These are phyloP conservation scores for Amylostereum chailletii DNA, from an alignment of 1,284 basidiomycete genomes.

Conservation along the genomic window DNA sequence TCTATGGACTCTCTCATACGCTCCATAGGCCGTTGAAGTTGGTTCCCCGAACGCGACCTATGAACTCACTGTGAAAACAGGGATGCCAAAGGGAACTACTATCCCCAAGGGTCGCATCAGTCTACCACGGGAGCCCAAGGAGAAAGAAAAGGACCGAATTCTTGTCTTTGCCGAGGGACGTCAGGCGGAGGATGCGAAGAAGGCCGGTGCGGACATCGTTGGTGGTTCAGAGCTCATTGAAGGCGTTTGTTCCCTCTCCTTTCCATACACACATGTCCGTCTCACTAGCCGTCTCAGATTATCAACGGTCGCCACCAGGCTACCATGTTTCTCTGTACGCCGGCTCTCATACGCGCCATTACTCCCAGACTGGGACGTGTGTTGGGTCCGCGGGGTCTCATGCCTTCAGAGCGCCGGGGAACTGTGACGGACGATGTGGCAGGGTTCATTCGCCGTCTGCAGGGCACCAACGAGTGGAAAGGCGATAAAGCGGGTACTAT, in stretches of 20 bases:
- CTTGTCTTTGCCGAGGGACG: constrained; percentile 84
- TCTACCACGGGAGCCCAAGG: constrained; percentile 69
- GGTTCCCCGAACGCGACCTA: constrained; percentile 67
- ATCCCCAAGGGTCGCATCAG: constrained; percentile 75
- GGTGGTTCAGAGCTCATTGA: constrained; percentile 82
- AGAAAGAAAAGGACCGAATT: constrained; percentile 62
- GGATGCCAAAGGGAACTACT: constrained; percentile 62
- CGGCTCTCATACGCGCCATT: constrained; percentile 72
- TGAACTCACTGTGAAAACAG: constrained; percentile 75
- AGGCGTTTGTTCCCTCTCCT: constrained; percentile 40
- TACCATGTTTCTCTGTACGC: constrained; percentile 81
- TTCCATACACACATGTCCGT: neutral
- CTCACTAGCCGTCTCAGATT: constrained; percentile 36
- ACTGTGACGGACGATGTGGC: constrained; percentile 87
- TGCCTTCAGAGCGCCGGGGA: constrained; percentile 91
- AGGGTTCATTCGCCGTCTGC: constrained; percentile 72
- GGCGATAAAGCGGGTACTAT: constrained; percentile 86
- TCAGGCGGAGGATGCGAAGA: constrained; percentile 68
- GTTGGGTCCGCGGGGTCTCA: constrained; percentile 89
- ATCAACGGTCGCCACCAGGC: constrained; percentile 59
- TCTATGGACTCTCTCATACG: neutral
- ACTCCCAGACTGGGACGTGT: constrained; percentile 80
- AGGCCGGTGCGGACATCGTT: constrained; percentile 79
- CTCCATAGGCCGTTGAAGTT: constrained; percentile 67
- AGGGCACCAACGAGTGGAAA: constrained; percentile 87